Evolutionary conservation across 2,329 filamentous ascomycete species (phyloP), one percentile per base, ranked within the genome.

Genomic region (Rhinocladiella similis): DNA sequence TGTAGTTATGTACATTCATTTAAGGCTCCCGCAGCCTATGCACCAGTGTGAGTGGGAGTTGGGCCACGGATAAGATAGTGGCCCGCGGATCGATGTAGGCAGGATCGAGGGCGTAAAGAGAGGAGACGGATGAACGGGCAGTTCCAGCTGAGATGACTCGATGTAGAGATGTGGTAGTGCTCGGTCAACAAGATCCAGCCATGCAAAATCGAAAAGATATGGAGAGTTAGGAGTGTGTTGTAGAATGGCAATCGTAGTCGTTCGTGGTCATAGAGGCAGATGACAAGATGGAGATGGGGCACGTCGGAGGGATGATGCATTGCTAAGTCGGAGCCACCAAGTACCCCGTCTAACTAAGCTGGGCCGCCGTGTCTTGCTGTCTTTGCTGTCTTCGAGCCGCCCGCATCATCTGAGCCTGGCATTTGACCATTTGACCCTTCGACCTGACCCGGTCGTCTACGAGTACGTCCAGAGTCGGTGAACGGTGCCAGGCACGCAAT

Each of bases 261-360:
- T 13, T 46, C 3, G 43, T 46, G 43, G 43, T 46, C 43, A 27
- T 22, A n/a, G 20, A 46, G 43, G 43, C 43, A 46, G 43, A 46
- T 25, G 43, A 46, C 43, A 25, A 20, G 22, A 22, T 19, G 18
- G 41, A 46, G 14, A 27, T 46, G 43, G 43, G 43, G 20, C 43
- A 25, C 19, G 25, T 46, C 43, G 43, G 42, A 45, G 42, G 18
- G 35, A 38, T 38, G 35, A 38, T 38, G 35, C 35, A 38, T 4
- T 38, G 22, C 22, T 25, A 14, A 38, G 35, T 38, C 35, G 35
- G 38, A 41, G 38, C 14, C 1, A 12, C n/a, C 18, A 19, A n/a
- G 38, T 41, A 19, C 18, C 18, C 12, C 4, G n/a, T 16, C 18
- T 19, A 41, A 41, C 38, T 41, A 41, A 41, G 38, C 18, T 41